Conservation (phyloP, 768 basidiomycete species). For the Calocera cornea region DNA sequence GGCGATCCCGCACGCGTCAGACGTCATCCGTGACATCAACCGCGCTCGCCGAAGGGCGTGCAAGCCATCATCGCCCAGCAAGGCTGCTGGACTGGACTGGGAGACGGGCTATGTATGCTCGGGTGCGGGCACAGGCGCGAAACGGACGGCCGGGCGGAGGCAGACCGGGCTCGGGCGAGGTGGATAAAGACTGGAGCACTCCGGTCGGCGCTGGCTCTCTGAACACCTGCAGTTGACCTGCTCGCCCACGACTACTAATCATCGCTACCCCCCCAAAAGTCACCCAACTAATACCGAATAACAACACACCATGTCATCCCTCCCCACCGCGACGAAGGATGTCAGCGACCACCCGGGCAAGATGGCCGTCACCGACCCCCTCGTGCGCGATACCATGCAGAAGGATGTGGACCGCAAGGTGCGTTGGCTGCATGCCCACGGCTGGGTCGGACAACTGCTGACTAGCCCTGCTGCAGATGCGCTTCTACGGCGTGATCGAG, state of each 20-base stretch:
- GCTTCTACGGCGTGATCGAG: conserved; percentile 65
- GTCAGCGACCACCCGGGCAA: conserved; percentile 42
- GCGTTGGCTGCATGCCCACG: background rate
- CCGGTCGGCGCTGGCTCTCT: no score
- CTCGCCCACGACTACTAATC: background rate
- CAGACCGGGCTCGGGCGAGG: no score
- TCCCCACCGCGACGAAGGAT: conserved; percentile 49
- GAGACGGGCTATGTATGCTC: no score
- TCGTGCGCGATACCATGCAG: conserved; percentile 44
- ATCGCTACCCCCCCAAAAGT: background rate
- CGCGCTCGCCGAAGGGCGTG: background rate
- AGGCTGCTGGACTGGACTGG: background rate
- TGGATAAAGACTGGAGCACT: no score
- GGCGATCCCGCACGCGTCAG: conserved; percentile 1
- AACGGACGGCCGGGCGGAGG: background rate
- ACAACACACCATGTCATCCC: conserved; percentile 29
- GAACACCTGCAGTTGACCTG: background rate
- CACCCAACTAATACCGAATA: background rate
- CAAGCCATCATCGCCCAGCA: background rate
- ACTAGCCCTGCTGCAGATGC: conserved; percentile 31
- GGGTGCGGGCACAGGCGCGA: background rate
- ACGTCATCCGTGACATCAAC: conserved; percentile 2
- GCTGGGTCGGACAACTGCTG: background rate
- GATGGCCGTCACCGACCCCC: conserved; percentile 53
- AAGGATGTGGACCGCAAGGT: conserved; percentile 73